phyloP scores from a whole-genome alignment of 2,329 filamentous ascomycete genomes.

The Rugonectria rugulosa region DNA sequence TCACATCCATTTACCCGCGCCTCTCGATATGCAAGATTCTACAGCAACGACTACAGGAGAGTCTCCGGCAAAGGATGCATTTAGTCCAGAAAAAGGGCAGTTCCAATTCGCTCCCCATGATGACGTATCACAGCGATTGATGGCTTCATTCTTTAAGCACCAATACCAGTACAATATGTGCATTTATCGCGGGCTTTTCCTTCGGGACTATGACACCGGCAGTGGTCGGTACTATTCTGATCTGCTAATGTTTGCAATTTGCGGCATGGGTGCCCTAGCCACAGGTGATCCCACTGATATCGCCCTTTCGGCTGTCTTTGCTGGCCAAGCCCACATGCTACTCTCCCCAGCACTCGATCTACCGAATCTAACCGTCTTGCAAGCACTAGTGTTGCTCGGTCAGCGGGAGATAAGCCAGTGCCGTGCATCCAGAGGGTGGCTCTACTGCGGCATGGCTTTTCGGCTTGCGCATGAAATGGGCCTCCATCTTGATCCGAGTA shows the following conservation, averaged over 20 bases:
- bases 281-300: conserved; percentile 49
- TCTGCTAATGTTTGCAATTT: conserved; percentile 56
- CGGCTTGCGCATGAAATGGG: conserved; percentile 61
- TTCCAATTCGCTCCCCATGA: conserved; percentile 53
- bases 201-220: conserved; percentile 57
- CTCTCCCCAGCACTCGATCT: conserved; percentile 53
- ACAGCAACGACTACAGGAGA: conserved; percentile 14
- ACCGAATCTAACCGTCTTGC: conserved; percentile 56
- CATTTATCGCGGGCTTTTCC: conserved; percentile 59
- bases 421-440: conserved; percentile 58
- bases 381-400: conserved; percentile 54
- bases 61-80: conserved; percentile 21
- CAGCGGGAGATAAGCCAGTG: conserved; percentile 57
- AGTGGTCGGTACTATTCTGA: conserved; percentile 59
- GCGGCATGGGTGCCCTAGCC: conserved; percentile 57
- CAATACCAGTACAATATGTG: conserved; percentile 59
- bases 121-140: conserved; percentile 52
- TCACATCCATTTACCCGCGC: no score
- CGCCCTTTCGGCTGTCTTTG: conserved; percentile 54
- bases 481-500: conserved; percentile 58
- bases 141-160: conserved; percentile 57
- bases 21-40: no score
- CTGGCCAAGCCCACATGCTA: conserved; percentile 53
- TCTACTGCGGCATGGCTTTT: conserved; percentile 61
- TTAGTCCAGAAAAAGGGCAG: conserved; percentile 30